These are phyloP conservation scores for Quercus aquifolioides DNA, from an alignment of 306 rosid genomes.

Conservation along the genomic window DNA sequence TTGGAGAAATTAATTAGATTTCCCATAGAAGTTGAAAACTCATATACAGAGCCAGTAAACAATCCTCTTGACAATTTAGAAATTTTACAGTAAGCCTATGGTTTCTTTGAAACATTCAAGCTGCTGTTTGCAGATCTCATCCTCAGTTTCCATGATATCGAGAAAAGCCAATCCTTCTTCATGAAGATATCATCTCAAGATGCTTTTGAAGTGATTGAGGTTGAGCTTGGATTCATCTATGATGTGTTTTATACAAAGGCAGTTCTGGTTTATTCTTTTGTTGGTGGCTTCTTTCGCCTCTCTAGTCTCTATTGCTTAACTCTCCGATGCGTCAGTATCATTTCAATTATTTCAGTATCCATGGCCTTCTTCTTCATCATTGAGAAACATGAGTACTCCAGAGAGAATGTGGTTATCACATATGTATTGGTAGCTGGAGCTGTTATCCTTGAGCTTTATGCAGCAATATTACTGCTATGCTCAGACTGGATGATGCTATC, in stretches of 20 bases:
- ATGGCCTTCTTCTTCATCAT: not conserved
- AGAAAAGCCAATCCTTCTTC: not conserved
- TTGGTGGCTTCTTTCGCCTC: not conserved
- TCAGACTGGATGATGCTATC: conserved; percentile 20
- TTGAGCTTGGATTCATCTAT: conserved; percentile 35
- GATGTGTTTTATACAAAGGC: conserved; percentile 34
- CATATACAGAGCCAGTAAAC: no score
- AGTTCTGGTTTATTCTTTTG: not conserved
- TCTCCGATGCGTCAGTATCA: not conserved
- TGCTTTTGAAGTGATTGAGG: conserved; percentile 31
- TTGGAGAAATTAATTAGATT: not conserved
- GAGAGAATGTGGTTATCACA: not conserved
- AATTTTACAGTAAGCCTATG: not conserved
- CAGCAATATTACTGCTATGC: not conserved
- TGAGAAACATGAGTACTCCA: not conserved
- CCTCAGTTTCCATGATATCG: conserved; percentile 1
- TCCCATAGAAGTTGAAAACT: no score
- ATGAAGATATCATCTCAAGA: not conserved
- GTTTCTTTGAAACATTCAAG: conserved; percentile 9
- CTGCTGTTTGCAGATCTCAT: conserved; percentile 23
- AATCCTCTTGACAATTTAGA: no score
- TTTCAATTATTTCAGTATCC: not conserved
- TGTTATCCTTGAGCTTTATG: not conserved
- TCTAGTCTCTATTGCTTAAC: no score
- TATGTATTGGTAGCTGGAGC: conserved; percentile 21